Conservation (phyloP, 306 rosid species). For the Prosopis cineraria region DNA sequence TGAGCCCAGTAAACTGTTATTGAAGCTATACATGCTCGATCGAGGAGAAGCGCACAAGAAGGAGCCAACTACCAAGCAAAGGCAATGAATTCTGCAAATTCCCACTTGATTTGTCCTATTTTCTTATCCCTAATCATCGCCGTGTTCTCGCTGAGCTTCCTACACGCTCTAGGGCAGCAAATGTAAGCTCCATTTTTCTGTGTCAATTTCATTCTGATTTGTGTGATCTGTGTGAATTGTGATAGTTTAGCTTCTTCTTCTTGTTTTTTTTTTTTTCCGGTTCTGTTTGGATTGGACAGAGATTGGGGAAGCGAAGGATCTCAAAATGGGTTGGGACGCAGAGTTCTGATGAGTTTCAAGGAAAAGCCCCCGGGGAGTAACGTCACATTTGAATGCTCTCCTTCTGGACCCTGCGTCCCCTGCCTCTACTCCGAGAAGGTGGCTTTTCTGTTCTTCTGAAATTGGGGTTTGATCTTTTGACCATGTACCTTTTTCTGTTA, state of each 20-base stretch:
- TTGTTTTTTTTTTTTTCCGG: conserved; percentile 6
- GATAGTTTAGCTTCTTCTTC: conserved; percentile 11
- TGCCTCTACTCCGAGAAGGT: conserved; percentile 94
- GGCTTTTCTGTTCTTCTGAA: not conserved
- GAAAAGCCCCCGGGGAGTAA: conserved; percentile 74
- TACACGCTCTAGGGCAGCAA: conserved; percentile 45
- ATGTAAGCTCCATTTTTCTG: conserved; percentile 39
- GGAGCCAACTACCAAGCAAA: not conserved
- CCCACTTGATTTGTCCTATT: conserved; percentile 33
- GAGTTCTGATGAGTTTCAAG: conserved; percentile 71
- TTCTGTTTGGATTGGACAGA: conserved; percentile 42
- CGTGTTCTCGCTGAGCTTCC: conserved; percentile 32
- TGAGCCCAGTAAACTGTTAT: not conserved
- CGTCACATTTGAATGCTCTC: conserved; percentile 78
- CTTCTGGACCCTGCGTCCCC: conserved; percentile 89
- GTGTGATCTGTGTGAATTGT: conserved; percentile 24
- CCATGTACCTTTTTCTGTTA: not conserved
- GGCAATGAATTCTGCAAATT: conserved; percentile 50
- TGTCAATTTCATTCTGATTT: not conserved
- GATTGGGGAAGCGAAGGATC: conserved; percentile 39
- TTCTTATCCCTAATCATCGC: conserved; percentile 39
- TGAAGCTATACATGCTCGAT: not conserved
- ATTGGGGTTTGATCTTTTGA: not conserved
- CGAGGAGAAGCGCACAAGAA: not conserved
- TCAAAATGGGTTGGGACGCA: conserved; percentile 47